Percentiles rank a stretch among this genome's conserved stretches.
Conservation (phyloP, 148 eudicot species). For the Gaultheria prostrata region DNA sequence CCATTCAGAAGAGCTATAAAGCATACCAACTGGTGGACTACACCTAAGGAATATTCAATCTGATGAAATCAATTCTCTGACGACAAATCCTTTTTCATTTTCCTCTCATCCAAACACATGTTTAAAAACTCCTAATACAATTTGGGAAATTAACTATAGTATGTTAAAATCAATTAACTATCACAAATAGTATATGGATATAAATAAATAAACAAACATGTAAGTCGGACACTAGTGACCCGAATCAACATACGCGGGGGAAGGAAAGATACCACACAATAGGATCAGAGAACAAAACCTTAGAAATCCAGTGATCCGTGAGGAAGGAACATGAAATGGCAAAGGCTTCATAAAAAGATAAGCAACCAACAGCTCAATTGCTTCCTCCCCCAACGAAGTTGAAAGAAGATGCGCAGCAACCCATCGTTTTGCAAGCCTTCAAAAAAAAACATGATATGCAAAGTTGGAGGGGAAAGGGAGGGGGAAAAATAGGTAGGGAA, state of each 20-base stretch:
- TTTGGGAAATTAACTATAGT: neutral
- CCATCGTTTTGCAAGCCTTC: conserved; percentile 97
- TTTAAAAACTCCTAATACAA: neutral
- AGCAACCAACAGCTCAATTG: conserved; percentile 82
- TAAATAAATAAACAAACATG: neutral
- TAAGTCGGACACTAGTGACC: neutral
- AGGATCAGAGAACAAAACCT: conserved; percentile 40
- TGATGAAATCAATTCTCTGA: neutral
- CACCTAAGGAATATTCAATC: neutral
- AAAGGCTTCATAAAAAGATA: conserved; percentile 68
- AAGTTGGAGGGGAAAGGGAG: conserved; percentile 2
- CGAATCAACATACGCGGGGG: neutral
- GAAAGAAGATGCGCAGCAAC: conserved; percentile 90
- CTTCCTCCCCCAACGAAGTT: conserved; percentile 64
- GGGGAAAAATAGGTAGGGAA: neutral
- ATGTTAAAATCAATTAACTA: neutral
- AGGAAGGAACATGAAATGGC: conserved; percentile 74
- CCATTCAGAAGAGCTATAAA: neutral
- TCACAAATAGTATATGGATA: neutral
- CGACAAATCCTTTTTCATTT: neutral
- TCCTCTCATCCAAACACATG: neutral
- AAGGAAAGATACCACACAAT: neutral
- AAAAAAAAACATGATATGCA: conserved; percentile 22
- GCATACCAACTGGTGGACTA: neutral
- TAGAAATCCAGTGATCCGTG: conserved; percentile 76